Base-by-base conservation (phyloP, 2,329 filamentous ascomycete species). In the Pochonia chlamydosporia region DNA sequence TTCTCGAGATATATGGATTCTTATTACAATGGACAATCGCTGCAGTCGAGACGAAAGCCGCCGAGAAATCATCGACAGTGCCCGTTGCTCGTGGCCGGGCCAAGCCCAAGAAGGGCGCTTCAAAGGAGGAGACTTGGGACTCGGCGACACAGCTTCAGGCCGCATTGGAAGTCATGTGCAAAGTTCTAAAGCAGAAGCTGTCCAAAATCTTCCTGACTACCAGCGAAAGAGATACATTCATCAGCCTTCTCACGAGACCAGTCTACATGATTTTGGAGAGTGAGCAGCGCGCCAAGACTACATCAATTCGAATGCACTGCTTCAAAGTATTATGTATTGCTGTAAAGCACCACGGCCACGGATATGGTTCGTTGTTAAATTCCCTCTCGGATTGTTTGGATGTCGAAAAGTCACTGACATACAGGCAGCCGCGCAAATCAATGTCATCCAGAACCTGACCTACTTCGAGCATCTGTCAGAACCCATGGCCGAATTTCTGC, bases 391-490 rank as follows among this genome's bases (percentile, higher is more conserved):
- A n/a, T n/a, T n/a, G n/a, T n/a, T 7, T 14, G 36, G 8, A 4
- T 57, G 51, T 3, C 6, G 5, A 6, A 35, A 35, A 23, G 11
- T 10, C 23, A 21, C 63, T 69, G 47, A 73, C 52, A 40, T 21
- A 5, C 21, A 35, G 11, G 8, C 58, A 95, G 89, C 88, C 44
- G 93, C 93, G 2, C 93, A 99, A 75, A 97, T 95, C 41, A 95
- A 91, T 40, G 95, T 99, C 59, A 91, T 97, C 46, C 93, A 99
- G 66, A 97, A 93, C 62, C 71, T 99, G 55, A 96, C 93, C 5
- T 99, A 99, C 64, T 99, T 97, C 59, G 93, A 99, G 68, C 93
- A 99, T 66, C 72, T 99, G n/a, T 92, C 93, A 1, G 93, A 99
- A 62, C 93, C 93, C 1, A 99, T 99, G 93, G 93, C 93, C 26